Percentiles rank a stretch among this genome's conserved stretches.
These are phyloP conservation scores for Solanum chmielewskii DNA, from an alignment of 257 asterid genomes.

Conservation along the genomic window DNA sequence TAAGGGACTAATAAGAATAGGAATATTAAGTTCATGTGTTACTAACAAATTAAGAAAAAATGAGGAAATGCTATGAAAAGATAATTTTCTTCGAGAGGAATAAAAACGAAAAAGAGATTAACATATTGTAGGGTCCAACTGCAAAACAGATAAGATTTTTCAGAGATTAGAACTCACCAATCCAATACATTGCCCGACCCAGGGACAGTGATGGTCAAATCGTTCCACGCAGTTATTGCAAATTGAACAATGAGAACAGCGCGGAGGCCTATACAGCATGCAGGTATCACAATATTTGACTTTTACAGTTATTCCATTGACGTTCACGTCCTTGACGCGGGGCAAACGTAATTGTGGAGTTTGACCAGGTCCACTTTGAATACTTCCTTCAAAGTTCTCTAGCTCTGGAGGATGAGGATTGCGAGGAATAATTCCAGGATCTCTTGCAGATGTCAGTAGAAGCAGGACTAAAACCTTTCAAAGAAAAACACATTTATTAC, in stretches of 20 bases:
- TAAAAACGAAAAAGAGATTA: not conserved
- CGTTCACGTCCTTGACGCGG: conserved; percentile 49
- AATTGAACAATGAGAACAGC: conserved; percentile 91
- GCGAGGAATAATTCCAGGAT: conserved; percentile 95
- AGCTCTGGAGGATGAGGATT: conserved; percentile 83
- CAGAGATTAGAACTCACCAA: conserved; percentile 36
- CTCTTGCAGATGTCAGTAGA: conserved; percentile 73
- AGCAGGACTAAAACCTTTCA: conserved; percentile 65
- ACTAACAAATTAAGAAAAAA: not conserved
- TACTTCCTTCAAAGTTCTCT: conserved; percentile 34
- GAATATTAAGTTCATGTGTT: not conserved
- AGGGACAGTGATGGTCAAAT: conserved; percentile 97
- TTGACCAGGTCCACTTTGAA: conserved; percentile 33
- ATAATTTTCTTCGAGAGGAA: not conserved
- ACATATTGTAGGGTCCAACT: not conserved
- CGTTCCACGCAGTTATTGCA: conserved; percentile 91
- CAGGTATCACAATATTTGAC: conserved; percentile 90
- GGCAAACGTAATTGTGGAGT: conserved; percentile 49
- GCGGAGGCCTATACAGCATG: conserved; percentile 85
- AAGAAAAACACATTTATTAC: not conserved
- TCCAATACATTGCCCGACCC: conserved; percentile 99
- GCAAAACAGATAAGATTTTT: not conserved
- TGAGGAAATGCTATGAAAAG: not conserved
- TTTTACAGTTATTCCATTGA: conserved; percentile 66
- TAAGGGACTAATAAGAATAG: not conserved